These are phyloP conservation scores for Ilex aquifolium DNA, from an alignment of 257 asterid species.

Conservation along the genomic window DNA sequence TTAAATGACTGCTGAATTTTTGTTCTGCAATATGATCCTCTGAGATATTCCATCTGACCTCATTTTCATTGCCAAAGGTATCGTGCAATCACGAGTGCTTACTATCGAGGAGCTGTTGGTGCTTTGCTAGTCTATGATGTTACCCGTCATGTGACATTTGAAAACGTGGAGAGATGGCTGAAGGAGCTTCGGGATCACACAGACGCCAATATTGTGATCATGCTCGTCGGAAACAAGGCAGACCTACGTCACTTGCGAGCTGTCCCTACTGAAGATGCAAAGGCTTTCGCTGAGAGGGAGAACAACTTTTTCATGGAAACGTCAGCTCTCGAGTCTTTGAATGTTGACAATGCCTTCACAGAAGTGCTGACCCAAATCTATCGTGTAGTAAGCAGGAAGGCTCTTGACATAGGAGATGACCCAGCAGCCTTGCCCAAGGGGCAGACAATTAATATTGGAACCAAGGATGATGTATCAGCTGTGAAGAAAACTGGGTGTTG, in stretches of 20 bases:
- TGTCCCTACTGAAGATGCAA: conserved; percentile 17
- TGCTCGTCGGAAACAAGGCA: conserved; percentile 41
- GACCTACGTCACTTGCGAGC: conserved; percentile 42
- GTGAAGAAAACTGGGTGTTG: conserved; percentile 32
- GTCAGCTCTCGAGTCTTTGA: conserved; percentile 39
- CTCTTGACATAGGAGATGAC: conserved; percentile 33
- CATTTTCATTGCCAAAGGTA: conserved; percentile 15
- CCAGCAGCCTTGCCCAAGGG: conserved; percentile 30
- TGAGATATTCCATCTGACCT: too few species aligned
- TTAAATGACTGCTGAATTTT: too few species aligned
- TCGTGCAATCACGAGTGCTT: conserved; percentile 46
- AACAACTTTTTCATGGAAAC: conserved; percentile 41
- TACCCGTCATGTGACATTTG: conserved; percentile 38
- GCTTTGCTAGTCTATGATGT: conserved; percentile 40
- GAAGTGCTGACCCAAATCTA: conserved; percentile 39
- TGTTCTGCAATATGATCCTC: too few species aligned
- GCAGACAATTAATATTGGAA: conserved; percentile 27
- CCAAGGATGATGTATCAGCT: conserved; percentile 25
- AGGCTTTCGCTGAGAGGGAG: conserved; percentile 30
- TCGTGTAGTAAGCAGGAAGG: conserved; percentile 31
- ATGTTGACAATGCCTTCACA: conserved; percentile 33
- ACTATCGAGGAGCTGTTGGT: conserved; percentile 44
- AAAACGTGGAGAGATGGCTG: conserved; percentile 40
- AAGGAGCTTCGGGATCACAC: conserved; percentile 47
- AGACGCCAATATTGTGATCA: conserved; percentile 35